These are phyloP conservation scores for Loxodes magnus DNA, from an alignment of 73 alveolate species.

Conservation along the genomic window DNA sequence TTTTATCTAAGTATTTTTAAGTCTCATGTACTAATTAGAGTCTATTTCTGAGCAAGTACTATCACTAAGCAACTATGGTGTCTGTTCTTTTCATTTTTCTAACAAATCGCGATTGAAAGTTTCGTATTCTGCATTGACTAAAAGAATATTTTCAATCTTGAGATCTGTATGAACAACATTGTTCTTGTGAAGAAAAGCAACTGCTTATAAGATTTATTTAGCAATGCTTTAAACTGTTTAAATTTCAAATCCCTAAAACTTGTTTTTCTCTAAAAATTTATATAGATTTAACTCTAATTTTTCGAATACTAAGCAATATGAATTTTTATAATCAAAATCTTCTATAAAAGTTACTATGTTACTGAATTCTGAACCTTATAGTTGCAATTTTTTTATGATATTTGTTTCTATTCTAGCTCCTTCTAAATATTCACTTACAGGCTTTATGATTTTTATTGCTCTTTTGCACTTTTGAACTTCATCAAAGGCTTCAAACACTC, in stretches of 20 bases:
- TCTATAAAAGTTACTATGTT: no score
- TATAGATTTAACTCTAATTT: constrained; percentile 59
- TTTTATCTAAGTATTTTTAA: constrained; percentile 32
- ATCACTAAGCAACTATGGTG: neutral
- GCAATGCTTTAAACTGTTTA: constrained; percentile 52
- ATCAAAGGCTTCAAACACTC: no score
- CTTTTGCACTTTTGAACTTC: no score
- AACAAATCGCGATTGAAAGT: neutral
- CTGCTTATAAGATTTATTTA: constrained; percentile 44
- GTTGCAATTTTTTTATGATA: no score
- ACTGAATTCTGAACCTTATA: no score
- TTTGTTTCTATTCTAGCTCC: no score
- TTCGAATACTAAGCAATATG: constrained; percentile 52
- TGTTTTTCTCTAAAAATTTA: constrained; percentile 58
- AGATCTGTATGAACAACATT: constrained; percentile 74
- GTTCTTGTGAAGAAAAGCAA: constrained; percentile 41
- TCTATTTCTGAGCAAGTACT: neutral
- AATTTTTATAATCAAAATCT: neutral
- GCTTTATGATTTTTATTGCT: no score
- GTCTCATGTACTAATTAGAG: constrained; percentile 14
- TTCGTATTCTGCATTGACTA: constrained; percentile 22
- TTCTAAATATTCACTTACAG: no score
- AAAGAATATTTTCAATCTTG: constrained; percentile 76
- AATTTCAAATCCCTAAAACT: constrained; percentile 56
- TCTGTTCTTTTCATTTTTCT: neutral